phyloP scores from a whole-genome alignment of 176 grass and related monocot genomes.

The Carex pumila region DNA sequence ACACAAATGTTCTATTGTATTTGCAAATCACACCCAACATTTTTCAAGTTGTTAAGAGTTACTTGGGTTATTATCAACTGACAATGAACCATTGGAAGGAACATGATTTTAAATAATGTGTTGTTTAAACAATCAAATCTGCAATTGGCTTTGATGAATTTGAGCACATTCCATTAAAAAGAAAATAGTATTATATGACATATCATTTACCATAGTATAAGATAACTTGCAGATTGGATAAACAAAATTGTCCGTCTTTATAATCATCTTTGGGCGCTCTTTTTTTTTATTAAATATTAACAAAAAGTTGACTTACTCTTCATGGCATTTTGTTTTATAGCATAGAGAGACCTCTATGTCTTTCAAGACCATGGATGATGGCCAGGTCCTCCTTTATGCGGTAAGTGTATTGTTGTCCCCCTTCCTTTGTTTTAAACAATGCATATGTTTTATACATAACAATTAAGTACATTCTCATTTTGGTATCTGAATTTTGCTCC shows the following conservation, averaged over 20 bases:
- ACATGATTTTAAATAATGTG: not conserved
- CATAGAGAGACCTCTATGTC: slow-evolving; percentile 94
- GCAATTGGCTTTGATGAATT: not conserved
- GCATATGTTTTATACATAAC: not conserved
- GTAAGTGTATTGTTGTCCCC: slow-evolving; percentile 40
- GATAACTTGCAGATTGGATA: not conserved
- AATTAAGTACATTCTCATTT: not conserved
- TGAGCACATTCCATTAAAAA: not conserved
- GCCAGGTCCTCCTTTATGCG: slow-evolving; percentile 91
- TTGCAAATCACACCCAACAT: not conserved
- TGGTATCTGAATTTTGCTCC: slow-evolving; percentile 19
- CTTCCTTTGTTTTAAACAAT: not conserved
- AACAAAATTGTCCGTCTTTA: not conserved
- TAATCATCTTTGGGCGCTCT: not conserved
- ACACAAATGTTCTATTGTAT: not conserved
- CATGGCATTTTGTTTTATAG: slow-evolving; percentile 37
- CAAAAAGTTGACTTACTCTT: not conserved
- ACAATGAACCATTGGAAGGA: not conserved
- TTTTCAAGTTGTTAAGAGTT: not conserved
- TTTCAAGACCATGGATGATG: slow-evolving; percentile 99
- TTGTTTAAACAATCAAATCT: not conserved
- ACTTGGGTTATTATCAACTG: not conserved
- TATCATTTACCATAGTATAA: not conserved
- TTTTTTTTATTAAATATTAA: not conserved
- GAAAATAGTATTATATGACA: not conserved